Percentiles rank a stretch among this genome's conserved stretches.
These are phyloP conservation scores for Lenzites betulinus DNA, from an alignment of 768 basidiomycete species.

Conservation along the genomic window DNA sequence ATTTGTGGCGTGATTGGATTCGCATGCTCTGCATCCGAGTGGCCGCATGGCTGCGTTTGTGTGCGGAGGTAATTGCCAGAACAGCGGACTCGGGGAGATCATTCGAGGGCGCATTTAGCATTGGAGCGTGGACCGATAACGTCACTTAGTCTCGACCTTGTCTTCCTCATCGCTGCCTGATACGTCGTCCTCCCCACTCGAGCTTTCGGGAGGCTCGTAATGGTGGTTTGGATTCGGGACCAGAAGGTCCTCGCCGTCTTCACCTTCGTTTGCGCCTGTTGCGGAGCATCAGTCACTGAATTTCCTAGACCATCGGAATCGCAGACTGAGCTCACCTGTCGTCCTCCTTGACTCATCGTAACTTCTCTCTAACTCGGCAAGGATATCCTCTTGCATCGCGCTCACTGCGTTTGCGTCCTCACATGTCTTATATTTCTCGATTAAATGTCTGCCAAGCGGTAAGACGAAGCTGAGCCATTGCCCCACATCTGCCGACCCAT, in stretches of 20 bases:
- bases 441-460: slow-evolving; percentile 25
- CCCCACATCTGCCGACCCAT: no score
- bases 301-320: background rate
- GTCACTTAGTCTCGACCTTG: background rate
- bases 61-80: slow-evolving; percentile 6
- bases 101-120: background rate
- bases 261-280: slow-evolving; percentile 22
- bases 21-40: background rate
- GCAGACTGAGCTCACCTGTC: slow-evolving; percentile 42
- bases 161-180: background rate
- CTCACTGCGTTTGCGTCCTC: slow-evolving; percentile 57
- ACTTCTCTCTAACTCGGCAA: slow-evolving; percentile 64
- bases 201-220: slow-evolving; percentile 12
- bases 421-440: slow-evolving; percentile 80
- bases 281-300: background rate
- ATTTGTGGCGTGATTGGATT: background rate
- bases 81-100: slow-evolving; percentile 6
- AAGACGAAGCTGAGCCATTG: no score
- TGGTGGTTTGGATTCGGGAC: slow-evolving; percentile 70
- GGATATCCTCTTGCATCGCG: slow-evolving; percentile 64
- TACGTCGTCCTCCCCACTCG: slow-evolving; percentile 13
- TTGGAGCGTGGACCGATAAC: no score
- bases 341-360: slow-evolving; percentile 59
- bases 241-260: slow-evolving; percentile 59
- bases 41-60: background rate